Base-by-base conservation (phyloP, 192 early-diverging fungal genomes). In the Backusella sp. region DNA sequence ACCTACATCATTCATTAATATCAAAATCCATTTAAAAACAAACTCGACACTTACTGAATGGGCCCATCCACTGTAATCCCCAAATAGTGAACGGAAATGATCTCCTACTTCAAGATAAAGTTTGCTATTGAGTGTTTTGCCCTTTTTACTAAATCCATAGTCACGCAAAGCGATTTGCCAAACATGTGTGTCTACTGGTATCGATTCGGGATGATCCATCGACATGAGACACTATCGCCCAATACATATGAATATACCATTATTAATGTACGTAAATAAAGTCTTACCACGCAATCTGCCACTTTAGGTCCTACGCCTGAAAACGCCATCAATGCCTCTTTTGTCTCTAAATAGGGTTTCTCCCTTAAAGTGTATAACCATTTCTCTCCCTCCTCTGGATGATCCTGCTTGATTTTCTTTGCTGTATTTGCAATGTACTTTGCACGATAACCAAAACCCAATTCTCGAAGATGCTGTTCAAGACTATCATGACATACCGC, bases 391-490 rank as follows among this genome's bases (percentile, higher is more conserved):
- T 75, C 73, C n/a, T 77, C 78, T 9, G 77, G 75, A 68, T 93
- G 82, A 8, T 86, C 83, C 7, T 41, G 34, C 34, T 59, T 68
- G 26, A 84, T 72, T 59, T 82, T 72, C 42, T 82, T 72, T 1
- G 94, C 93, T 0, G 95, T 91, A 36, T 90, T 82, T 17, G 86
- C 86, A 71, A 98, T 96, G 83, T 96, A 99, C 67, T 92, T 95
- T 68, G 96, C 98, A 8, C 98, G 86, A 78, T 99, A 99, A 4
- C 98, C 98, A 78, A 98, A 99, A 6, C 96, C 96, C 6, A 97
- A 81, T 41, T 81, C 75, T 15, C 92, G 83, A 53, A 99, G 78
- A 41, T 85, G 81, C 11, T 76, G 73, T 73, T 96, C 96, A 1
- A 95, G 80, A 26, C 85, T 84, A 15, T 86, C 84, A 26, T 76